Percentiles rank a stretch among this genome's conserved stretches.
These are phyloP conservation scores for Candida taoyuanica DNA, from an alignment of 805 yeast species.

Conservation along the genomic window DNA sequence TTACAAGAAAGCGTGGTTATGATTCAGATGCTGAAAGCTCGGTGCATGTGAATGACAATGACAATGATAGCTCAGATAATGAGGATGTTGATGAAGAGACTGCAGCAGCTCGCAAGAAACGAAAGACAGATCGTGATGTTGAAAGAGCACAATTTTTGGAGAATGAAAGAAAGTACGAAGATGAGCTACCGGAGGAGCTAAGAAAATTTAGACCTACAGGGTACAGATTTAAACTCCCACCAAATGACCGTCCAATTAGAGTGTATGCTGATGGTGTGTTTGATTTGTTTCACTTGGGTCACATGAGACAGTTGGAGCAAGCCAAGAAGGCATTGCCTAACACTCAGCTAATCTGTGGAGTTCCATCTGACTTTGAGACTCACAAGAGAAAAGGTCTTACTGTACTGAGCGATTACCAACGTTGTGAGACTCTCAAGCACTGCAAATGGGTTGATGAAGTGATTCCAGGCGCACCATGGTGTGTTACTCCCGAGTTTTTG, in stretches of 20 bases:
- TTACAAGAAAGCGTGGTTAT: conserved; percentile 15
- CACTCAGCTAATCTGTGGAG: conserved; percentile 82
- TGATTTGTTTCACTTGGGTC: conserved; percentile 94
- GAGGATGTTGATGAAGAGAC: conserved; percentile 13
- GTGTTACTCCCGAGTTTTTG: conserved; percentile 78
- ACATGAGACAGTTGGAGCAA: conserved; percentile 96
- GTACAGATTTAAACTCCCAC: conserved; percentile 74
- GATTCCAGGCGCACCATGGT: conserved; percentile 93
- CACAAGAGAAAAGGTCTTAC: conserved; percentile 92
- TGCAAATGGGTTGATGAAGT: conserved; percentile 99
- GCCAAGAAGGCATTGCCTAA: conserved; percentile 89
- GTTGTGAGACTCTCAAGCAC: conserved; percentile 87
- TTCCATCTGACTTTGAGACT: conserved; percentile 86
- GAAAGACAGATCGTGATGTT: conserved; percentile 25
- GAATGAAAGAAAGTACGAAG: conserved; percentile 59
- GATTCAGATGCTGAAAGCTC: conserved; percentile 15
- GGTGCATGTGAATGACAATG: neutral
- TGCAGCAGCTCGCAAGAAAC: conserved; percentile 16
- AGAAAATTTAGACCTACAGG: conserved; percentile 80
- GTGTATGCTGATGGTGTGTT: conserved; percentile 99
- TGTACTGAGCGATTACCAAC: conserved; percentile 80
- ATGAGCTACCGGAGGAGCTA: conserved; percentile 59
- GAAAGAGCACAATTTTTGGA: conserved; percentile 29
- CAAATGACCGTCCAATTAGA: conserved; percentile 78
- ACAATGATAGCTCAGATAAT: conserved; percentile 7